phyloP scores from a whole-genome alignment of 2,329 filamentous ascomycete genomes.

The Gaeumannomyces sp. region DNA sequence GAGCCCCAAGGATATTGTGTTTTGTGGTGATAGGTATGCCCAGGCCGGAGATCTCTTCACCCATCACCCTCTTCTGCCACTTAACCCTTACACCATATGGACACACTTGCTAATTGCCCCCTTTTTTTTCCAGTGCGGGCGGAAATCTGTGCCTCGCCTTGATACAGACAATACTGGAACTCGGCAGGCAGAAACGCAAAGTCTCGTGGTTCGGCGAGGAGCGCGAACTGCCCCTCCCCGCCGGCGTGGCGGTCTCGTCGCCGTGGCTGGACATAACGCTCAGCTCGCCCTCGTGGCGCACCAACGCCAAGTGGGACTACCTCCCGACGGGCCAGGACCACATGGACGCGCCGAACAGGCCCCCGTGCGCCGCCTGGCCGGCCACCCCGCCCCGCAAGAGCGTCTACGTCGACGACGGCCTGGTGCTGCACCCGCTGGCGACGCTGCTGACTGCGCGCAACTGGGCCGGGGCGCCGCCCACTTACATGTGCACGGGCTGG shows the following conservation, averaged over 20 bases:
- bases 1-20: slow-evolving; percentile 57
- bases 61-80: background rate
- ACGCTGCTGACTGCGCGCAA: slow-evolving; percentile 50
- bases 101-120: slow-evolving; percentile 3
- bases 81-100: background rate
- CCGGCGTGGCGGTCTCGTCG: slow-evolving; percentile 54
- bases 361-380: slow-evolving; percentile 52
- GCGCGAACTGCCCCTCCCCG: slow-evolving; percentile 59
- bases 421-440: slow-evolving; percentile 61
- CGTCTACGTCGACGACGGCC: slow-evolving; percentile 48
- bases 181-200: slow-evolving; percentile 39
- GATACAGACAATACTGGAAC: slow-evolving; percentile 61
- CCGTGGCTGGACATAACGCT: slow-evolving; percentile 69
- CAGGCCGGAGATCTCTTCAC: background rate
- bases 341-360: slow-evolving; percentile 22
- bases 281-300: slow-evolving; percentile 49
- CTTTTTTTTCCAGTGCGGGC: slow-evolving; percentile 50
- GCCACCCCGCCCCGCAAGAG: slow-evolving; percentile 44
- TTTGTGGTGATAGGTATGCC: slow-evolving; percentile 60
- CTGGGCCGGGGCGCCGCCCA: slow-evolving; percentile 59
- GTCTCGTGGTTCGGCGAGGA: slow-evolving; percentile 55
- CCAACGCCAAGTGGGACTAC: slow-evolving; percentile 56
- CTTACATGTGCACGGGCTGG: slow-evolving; percentile 64
- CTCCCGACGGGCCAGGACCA: slow-evolving; percentile 38
- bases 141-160: slow-evolving; percentile 64